Evolutionary conservation across 2,329 filamentous ascomycete species (phyloP).

Genomic region (Colletotrichum gloeosporioides): DNA sequence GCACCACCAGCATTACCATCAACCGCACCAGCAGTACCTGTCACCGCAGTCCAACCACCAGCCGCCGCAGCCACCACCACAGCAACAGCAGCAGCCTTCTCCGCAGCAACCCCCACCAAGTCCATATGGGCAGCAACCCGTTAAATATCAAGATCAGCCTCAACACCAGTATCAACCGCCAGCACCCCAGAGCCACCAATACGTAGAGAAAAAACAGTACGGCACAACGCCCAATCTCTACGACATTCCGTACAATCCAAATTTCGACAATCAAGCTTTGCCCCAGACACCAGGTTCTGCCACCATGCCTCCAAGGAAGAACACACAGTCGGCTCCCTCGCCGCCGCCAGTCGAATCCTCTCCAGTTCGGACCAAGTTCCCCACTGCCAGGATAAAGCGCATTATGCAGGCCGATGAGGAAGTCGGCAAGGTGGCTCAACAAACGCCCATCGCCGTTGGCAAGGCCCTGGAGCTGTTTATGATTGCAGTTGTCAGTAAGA

Average conservation of each 20-base stretch:
- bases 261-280: conserved; percentile 14
- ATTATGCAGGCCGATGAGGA: conserved; percentile 99
- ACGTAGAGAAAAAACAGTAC: conserved; percentile 5
- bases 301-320: conserved; percentile 45
- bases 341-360: conserved; percentile 60
- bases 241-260: conserved; percentile 15
- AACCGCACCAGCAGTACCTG: conserved; percentile 25
- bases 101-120: conserved; percentile 21
- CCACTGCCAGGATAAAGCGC: conserved; percentile 95
- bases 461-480: conserved; percentile 98
- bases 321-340: conserved; percentile 39
- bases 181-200: conserved; percentile 11
- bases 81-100: conserved; percentile 22
- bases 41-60: conserved; percentile 25
- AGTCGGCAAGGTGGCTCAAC: conserved; percentile 96
- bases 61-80: conserved; percentile 16
- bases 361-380: conserved; percentile 92
- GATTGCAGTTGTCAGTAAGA: conserved; percentile 90
- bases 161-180: conserved; percentile 10
- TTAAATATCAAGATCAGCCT: conserved; percentile 12
- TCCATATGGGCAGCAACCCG: conserved; percentile 11
- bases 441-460: conserved; percentile 93
- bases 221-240: not conserved
- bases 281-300: conserved; percentile 19
- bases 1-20: conserved; percentile 33